phyloP scores from a whole-genome alignment of 495 filamentous ascomycete genomes.

The Haplographium delicatum region DNA sequence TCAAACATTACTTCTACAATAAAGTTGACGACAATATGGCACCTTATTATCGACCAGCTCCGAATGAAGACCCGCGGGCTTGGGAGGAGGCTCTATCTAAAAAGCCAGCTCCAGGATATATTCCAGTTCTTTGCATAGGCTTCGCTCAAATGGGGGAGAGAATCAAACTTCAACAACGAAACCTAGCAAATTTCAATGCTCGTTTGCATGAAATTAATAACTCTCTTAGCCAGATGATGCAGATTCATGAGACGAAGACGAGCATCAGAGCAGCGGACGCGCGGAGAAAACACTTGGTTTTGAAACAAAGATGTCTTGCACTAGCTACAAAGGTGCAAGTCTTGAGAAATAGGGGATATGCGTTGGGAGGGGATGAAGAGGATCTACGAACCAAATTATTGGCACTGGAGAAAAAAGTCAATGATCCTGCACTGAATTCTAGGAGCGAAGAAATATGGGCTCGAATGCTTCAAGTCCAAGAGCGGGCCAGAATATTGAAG shows the following conservation, averaged over 20 bases:
- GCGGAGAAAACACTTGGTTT: slow-evolving; percentile 68
- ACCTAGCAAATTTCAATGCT: slow-evolving; percentile 64
- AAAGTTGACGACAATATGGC: slow-evolving; percentile 71
- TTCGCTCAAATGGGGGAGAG: slow-evolving; percentile 64
- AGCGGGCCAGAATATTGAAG: slow-evolving; percentile 72
- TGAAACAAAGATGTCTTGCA: slow-evolving; percentile 75
- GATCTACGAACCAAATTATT: slow-evolving; percentile 79
- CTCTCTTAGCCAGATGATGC: slow-evolving; percentile 69
- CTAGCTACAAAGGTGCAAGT: slow-evolving; percentile 91
- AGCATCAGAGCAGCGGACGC: slow-evolving; percentile 76
- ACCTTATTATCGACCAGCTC: slow-evolving; percentile 73
- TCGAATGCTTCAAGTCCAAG: slow-evolving; percentile 77
- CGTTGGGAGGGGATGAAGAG: slow-evolving; percentile 87
- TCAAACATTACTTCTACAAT: slow-evolving; percentile 94
- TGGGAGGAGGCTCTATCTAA: slow-evolving; percentile 92
- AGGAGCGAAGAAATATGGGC: slow-evolving; percentile 96
- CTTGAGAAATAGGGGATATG: slow-evolving; percentile 85
- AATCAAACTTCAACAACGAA: slow-evolving; percentile 68
- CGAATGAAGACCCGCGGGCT: slow-evolving; percentile 71
- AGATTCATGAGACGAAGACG: slow-evolving; percentile 75
- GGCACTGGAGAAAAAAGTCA: slow-evolving; percentile 65
- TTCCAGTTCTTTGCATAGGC: slow-evolving; percentile 59
- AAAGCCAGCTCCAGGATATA: slow-evolving; percentile 70
- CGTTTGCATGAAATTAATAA: slow-evolving; percentile 91
- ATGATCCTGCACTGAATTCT: slow-evolving; percentile 79